Evolutionary conservation across 1,139 yeast species (phyloP).

Genomic region (Maudiozyma humilis): DNA sequence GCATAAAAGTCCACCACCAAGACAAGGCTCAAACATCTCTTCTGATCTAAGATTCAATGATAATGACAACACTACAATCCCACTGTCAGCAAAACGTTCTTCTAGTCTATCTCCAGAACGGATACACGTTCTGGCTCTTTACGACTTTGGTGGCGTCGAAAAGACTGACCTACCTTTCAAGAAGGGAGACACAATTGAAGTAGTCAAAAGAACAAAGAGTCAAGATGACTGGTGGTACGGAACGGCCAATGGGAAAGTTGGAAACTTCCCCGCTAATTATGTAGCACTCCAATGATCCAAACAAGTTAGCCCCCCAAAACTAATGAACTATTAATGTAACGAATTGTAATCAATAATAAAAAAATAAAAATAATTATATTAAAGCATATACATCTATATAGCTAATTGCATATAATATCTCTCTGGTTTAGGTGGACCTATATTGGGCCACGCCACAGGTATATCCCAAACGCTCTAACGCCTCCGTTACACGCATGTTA

Average conservation of each 20-base stretch:
- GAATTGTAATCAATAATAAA: too few species aligned
- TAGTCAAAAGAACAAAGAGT: conserved; percentile 75
- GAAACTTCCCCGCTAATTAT: conserved; percentile 95
- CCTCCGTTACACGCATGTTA: conserved; percentile 29
- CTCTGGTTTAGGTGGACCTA: too few species aligned
- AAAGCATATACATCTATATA: too few species aligned
- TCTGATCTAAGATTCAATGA: neutral
- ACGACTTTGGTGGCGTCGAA: conserved; percentile 69
- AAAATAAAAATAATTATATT: too few species aligned
- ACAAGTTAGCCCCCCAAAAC: too few species aligned
- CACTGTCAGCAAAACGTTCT: neutral
- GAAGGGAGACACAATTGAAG: conserved; percentile 91
- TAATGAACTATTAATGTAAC: too few species aligned
- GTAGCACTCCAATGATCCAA: conserved; percentile 33
- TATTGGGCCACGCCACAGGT: too few species aligned
- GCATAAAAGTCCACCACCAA: conserved; percentile 15
- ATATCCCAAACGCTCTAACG: conserved; percentile 32
- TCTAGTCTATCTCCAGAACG: neutral
- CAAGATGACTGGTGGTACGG: conserved; percentile 99
- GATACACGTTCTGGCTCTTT: conserved; percentile 66
- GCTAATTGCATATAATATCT: too few species aligned
- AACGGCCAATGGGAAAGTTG: conserved; percentile 68
- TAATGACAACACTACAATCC: neutral
- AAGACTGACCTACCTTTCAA: conserved; percentile 82
- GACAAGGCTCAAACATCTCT: neutral